Conservation (phyloP, 2,329 filamentous ascomycete species). For the Davidsoniella virescens region DNA sequence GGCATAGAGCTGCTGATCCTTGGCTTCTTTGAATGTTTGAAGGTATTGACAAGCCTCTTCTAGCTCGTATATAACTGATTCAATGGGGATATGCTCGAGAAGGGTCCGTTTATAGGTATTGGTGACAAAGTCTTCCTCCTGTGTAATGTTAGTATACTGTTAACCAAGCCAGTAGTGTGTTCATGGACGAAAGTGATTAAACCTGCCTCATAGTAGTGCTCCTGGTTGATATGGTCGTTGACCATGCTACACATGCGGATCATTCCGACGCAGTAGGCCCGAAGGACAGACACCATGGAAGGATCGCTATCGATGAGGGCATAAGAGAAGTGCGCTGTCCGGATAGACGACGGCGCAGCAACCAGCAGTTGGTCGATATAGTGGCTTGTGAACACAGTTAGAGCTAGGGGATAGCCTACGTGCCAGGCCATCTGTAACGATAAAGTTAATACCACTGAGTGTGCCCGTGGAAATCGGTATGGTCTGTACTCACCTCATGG, state of each 20-base stretch:
- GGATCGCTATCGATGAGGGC: conserved; percentile 20
- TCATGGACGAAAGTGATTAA: conserved; percentile 3
- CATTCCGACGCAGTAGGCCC: conserved; percentile 73
- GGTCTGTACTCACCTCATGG: conserved; percentile 48
- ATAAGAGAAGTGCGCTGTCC: conserved; percentile 47
- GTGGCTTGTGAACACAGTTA: conserved; percentile 83
- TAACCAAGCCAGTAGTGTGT: neutral
- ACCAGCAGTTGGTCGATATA: conserved; percentile 75
- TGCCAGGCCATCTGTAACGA: conserved; percentile 75
- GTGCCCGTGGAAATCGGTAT: too few species aligned
- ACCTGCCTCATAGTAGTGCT: conserved; percentile 76
- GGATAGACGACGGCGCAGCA: conserved; percentile 45
- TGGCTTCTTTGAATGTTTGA: conserved; percentile 16
- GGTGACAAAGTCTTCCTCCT: conserved; percentile 95
- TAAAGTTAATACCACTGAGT: neutral
- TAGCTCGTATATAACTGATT: conserved; percentile 38
- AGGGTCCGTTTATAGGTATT: conserved; percentile 75
- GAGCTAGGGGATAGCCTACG: conserved; percentile 83
- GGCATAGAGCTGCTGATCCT: conserved; percentile 21
- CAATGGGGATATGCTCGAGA: conserved; percentile 44
- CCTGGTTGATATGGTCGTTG: conserved; percentile 58
- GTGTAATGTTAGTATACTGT: neutral
- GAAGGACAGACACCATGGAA: conserved; percentile 47
- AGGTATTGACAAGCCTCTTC: conserved; percentile 38
- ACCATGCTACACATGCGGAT: conserved; percentile 72